These are phyloP conservation scores for Limnanthes douglasii DNA, from an alignment of 345 rosid genomes.

Conservation along the genomic window DNA sequence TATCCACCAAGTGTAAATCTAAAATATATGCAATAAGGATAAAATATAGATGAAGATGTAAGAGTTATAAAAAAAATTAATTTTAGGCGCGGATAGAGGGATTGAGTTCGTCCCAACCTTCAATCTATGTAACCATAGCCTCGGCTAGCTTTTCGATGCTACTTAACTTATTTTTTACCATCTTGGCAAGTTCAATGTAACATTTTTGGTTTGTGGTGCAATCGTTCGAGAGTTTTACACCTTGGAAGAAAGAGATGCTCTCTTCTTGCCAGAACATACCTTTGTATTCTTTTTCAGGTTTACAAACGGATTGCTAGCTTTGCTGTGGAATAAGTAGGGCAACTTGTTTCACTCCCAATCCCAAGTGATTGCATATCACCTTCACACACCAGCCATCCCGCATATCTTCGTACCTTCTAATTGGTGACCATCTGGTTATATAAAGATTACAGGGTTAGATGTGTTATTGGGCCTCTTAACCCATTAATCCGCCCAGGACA, in stretches of 20 bases:
- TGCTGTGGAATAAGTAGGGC: slow-evolving; percentile 94
- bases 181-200: slow-evolving; percentile 68
- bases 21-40: too few species aligned
- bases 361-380: slow-evolving; percentile 76
- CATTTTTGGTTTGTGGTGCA: slow-evolving; percentile 80
- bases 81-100: too few species aligned
- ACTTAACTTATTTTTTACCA: slow-evolving; percentile 60
- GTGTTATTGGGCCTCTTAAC: too few species aligned
- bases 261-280: slow-evolving; percentile 97
- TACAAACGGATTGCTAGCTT: slow-evolving; percentile 87
- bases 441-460: too few species aligned
- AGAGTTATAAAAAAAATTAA: too few species aligned
- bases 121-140: slow-evolving; percentile 87
- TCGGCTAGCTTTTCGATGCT: slow-evolving; percentile 57
- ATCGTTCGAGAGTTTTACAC: slow-evolving; percentile 50
- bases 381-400: too few species aligned
- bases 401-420: too few species aligned
- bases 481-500: too few species aligned
- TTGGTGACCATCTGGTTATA: too few species aligned
- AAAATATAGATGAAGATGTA: too few species aligned
- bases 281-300: slow-evolving; percentile 79
- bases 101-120: slow-evolving; percentile 90
- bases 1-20: too few species aligned
- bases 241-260: slow-evolving; percentile 83
- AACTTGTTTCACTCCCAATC: slow-evolving; percentile 71